Base-by-base conservation (phyloP, 371 early-diverging fungal genomes). In the Actinomortierella ambigua region DNA sequence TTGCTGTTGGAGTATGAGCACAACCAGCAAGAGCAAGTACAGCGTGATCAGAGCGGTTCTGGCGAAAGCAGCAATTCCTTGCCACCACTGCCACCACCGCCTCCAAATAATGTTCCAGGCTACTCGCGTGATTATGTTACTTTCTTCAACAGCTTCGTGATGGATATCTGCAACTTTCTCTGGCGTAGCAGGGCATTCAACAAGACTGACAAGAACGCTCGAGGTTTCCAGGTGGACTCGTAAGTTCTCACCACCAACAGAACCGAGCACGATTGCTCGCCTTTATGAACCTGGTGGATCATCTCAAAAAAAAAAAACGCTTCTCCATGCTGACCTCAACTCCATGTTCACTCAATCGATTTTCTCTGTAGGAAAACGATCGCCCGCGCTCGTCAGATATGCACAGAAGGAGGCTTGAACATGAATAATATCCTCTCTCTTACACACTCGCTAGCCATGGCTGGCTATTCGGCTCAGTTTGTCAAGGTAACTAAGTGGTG, bases 141-240 rank as follows among this genome's bases (percentile, higher is more conserved):
- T 7, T 67, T 73, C 24, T 86, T 88, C 59, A 88, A 88, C 71
- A 76, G 81, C 3, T 84, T 79, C 55, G 80, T 85, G 20, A 82
- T 80, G 76, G 86, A 86, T 41, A 67, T 86, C 3, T 88, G 85
- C 57, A 83, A 81, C 52, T 69, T 82, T 20, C 42, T 86, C 14
- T 88, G 86, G 86, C 63, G 81, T 28, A 81, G 80, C 22, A 62
- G 77, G 0, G 79, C 80, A 0, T 75, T 84, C 29, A 77, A 75
- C 50, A 69, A 70, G 34, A 24, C 58, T 20, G 77, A 79, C 26
- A 64, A 70, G 46, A 69, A 77, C n/a, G 57, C 77, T 1, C 59
- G 55, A 50, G 79, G 81, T 11, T 85, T 83, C 54, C 70, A 71
- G 1, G 50, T 85, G 43, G 58, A 80, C 44, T 54, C 61, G 84